phyloP scores from a whole-genome alignment of 2,329 filamentous ascomycete species.

The Akanthomyces lecanii region DNA sequence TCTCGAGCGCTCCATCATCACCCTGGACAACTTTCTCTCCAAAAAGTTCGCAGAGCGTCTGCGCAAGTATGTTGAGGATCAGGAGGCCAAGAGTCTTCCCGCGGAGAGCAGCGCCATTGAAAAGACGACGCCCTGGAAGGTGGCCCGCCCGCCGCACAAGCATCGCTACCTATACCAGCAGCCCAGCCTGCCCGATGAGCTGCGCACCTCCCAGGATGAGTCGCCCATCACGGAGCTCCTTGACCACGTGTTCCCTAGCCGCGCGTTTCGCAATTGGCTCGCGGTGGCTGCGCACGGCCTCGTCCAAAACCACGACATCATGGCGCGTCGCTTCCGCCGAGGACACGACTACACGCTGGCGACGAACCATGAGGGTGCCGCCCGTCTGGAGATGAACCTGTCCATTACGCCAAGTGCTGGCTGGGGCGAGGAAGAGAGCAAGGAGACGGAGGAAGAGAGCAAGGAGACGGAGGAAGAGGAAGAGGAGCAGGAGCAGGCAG shows the following conservation, averaged over 20 bases:
- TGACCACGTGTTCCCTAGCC: conserved; percentile 76
- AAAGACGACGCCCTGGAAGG: conserved; percentile 60
- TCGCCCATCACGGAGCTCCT: conserved; percentile 72
- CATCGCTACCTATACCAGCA: conserved; percentile 86
- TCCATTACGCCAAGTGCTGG: conserved; percentile 79
- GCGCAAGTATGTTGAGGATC: conserved; percentile 63
- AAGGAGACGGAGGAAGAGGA: conserved; percentile 46
- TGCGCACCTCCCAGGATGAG: conserved; percentile 36
- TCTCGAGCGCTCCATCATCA: conserved; percentile 76
- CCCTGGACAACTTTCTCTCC: conserved; percentile 72
- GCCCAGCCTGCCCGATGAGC: conserved; percentile 36
- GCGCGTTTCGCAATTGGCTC: conserved; percentile 86
- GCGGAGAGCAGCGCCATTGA: conserved; percentile 53
- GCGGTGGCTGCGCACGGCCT: conserved; percentile 72
- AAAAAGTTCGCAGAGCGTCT: conserved; percentile 71
- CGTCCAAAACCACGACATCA: conserved; percentile 68
- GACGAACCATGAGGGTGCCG: conserved; percentile 72
- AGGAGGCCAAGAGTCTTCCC: conserved; percentile 50
- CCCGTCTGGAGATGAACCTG: conserved; percentile 81
- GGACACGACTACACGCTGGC: conserved; percentile 91
- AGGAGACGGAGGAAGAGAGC: conserved; percentile 48
- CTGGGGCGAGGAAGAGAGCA: conserved; percentile 71
- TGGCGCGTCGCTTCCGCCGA: conserved; percentile 82
- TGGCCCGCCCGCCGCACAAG: conserved; percentile 89
- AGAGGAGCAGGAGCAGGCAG: conserved; percentile 31